Conservation (phyloP, 768 basidiomycete genomes). For the Trametes punicea region DNA sequence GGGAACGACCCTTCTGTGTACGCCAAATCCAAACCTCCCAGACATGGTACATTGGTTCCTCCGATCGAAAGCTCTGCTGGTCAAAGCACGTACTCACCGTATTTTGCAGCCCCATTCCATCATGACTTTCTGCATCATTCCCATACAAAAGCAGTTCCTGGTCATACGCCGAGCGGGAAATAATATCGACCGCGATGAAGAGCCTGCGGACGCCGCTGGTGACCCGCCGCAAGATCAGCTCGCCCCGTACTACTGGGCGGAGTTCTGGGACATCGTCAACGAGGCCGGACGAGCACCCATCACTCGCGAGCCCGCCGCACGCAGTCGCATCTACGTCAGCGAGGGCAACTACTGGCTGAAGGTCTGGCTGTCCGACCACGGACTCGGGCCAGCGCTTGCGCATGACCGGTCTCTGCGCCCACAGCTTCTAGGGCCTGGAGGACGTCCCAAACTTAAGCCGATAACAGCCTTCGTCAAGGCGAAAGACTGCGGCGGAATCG, state of each 20-base stretch:
- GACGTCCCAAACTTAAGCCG: slow-evolving; percentile 5
- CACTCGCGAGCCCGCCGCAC: not conserved
- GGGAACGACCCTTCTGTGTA: slow-evolving; percentile 38
- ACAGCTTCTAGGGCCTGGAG: not conserved
- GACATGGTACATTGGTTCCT: not conserved
- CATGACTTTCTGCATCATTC: slow-evolving; percentile 21
- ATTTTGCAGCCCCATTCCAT: slow-evolving; percentile 6
- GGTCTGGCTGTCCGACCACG: slow-evolving; percentile 15
- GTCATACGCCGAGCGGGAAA: slow-evolving; percentile 19
- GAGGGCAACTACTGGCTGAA: slow-evolving; percentile 6
- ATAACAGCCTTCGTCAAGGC: slow-evolving; percentile 5
- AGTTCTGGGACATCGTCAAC: slow-evolving; percentile 20
- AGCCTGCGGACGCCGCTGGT: not conserved
- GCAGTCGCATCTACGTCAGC: not conserved
- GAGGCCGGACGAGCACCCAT: not conserved
- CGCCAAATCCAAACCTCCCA: not conserved
- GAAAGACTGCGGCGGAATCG: not conserved
- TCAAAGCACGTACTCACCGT: not conserved
- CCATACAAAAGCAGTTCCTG: slow-evolving; percentile 21
- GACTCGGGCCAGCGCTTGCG: slow-evolving; percentile 3
- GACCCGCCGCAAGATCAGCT: not conserved
- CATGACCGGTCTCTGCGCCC: slow-evolving; percentile 10
- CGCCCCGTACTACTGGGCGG: slow-evolving; percentile 12
- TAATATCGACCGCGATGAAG: not conserved
- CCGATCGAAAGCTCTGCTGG: not conserved